These are phyloP conservation scores for Zangia roseola DNA, from an alignment of 768 basidiomycete genomes.

Conservation along the genomic window DNA sequence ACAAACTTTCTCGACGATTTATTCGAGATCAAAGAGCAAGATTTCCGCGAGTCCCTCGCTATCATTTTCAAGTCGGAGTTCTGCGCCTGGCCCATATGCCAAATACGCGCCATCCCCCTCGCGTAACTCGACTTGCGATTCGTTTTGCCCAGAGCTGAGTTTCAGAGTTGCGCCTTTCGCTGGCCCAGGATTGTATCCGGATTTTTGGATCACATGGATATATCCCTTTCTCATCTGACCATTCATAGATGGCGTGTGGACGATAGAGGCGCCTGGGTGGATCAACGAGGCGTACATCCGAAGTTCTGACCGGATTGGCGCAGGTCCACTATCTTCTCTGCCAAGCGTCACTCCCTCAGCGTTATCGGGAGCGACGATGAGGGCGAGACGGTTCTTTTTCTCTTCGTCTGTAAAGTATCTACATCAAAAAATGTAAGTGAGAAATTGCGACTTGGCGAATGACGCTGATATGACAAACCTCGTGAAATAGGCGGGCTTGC, in stretches of 20 bases:
- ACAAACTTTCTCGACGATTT: background rate
- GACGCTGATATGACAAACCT: constrained; percentile 38
- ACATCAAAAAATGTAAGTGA: no score
- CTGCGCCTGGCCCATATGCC: constrained; percentile 35
- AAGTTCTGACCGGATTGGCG: constrained; percentile 72
- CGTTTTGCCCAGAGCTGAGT: constrained; percentile 43
- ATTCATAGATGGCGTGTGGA: constrained; percentile 43
- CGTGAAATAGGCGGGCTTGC: constrained; percentile 78
- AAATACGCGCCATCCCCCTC: constrained; percentile 92
- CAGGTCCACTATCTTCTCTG: constrained; percentile 73
- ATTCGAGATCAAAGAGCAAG: constrained; percentile 77
- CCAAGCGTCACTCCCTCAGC: constrained; percentile 53
- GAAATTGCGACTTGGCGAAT: no score
- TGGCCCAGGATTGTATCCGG: constrained; percentile 67
- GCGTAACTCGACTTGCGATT: constrained; percentile 51
- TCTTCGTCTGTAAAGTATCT: constrained; percentile 79
- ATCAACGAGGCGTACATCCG: constrained; percentile 76
- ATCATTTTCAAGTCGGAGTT: constrained; percentile 55
- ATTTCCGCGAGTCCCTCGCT: constrained; percentile 71
- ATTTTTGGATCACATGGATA: constrained; percentile 82
- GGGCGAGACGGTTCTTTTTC: constrained; percentile 71
- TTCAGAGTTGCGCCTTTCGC: constrained; percentile 61
- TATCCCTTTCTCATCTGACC: constrained; percentile 62
- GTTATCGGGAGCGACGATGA: constrained; percentile 73
- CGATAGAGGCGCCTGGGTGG: constrained; percentile 51